phyloP scores from a whole-genome alignment of 495 filamentous ascomycete genomes.

The Chlorociboria aeruginascens region DNA sequence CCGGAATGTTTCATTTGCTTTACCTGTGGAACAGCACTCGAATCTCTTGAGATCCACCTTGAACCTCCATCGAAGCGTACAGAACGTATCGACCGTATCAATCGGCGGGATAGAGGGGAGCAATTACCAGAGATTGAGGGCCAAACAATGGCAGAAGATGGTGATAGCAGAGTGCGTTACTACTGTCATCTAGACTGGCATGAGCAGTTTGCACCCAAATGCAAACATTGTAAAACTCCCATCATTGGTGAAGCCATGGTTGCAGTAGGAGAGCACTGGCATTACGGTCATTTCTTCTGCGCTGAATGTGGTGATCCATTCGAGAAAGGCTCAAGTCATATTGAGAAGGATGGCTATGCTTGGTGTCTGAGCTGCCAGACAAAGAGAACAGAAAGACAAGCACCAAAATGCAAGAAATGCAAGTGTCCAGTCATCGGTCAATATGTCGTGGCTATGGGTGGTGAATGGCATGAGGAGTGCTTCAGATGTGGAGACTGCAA shows the following conservation, averaged over 20 bases:
- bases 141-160: conserved; percentile 52
- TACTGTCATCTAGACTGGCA: conserved; percentile 99
- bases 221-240: conserved; percentile 95
- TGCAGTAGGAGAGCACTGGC: conserved; percentile 88
- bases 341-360: conserved; percentile 97
- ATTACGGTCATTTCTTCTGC: conserved; percentile 98
- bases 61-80: conserved; percentile 63
- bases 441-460: conserved; percentile 75
- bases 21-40: conserved; percentile 75
- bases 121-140: conserved; percentile 40
- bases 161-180: conserved; percentile 62
- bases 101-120: conserved; percentile 45
- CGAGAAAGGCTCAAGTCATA: conserved; percentile 68
- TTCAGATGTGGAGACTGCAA: conserved; percentile 60
- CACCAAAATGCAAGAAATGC: conserved; percentile 79
- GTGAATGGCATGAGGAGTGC: conserved; percentile 88
- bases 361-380: conserved; percentile 95
- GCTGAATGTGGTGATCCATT: conserved; percentile 98
- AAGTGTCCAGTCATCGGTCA: conserved; percentile 72
- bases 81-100: conserved; percentile 60
- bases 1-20: conserved; percentile 88
- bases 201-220: conserved; percentile 83
- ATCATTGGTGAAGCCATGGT: conserved; percentile 93
- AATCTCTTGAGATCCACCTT: conserved; percentile 91
- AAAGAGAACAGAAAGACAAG: conserved; percentile 59